Percentiles rank a stretch among this genome's conserved stretches.
Conservation (phyloP, 2,329 filamentous ascomycete species). For the Colletotrichum spaethianum region DNA sequence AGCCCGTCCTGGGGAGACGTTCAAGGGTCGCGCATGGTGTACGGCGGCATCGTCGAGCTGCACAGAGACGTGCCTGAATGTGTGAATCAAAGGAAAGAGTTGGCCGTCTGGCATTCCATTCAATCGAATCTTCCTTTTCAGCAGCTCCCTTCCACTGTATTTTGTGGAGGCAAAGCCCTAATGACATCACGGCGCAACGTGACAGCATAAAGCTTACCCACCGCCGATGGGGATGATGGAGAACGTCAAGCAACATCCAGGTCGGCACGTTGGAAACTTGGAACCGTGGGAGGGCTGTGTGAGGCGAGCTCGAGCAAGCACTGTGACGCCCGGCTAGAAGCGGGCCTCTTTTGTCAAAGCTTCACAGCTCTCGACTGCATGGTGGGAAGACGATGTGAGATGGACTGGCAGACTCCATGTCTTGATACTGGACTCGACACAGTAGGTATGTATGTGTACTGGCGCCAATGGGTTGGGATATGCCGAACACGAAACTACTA, state of each 20-base stretch:
- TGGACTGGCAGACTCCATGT: not conserved
- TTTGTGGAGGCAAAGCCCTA: not conserved
- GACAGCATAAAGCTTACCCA: not conserved
- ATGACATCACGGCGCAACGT: constrained; percentile 1
- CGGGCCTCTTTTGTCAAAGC: not conserved
- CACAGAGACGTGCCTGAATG: not conserved
- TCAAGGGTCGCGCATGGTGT: not conserved
- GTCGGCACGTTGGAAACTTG: not conserved
- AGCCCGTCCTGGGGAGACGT: not conserved
- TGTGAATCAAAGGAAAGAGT: not conserved
- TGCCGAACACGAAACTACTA: not conserved
- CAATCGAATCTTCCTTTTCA: not conserved
- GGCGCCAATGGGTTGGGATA: not conserved
- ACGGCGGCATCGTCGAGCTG: not conserved
- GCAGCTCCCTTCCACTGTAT: not conserved
- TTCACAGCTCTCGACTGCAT: not conserved
- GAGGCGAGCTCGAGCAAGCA: not conserved
- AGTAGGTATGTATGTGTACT: not conserved
- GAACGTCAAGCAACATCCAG: not conserved
- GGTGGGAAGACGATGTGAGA: not conserved
- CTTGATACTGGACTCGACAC: not conserved
- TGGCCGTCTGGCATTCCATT: not conserved
- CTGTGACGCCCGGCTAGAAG: not conserved
- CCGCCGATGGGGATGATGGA: not conserved
- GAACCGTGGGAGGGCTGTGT: not conserved